Percentiles rank a stretch among this genome's conserved stretches.
phyloP scores from a whole-genome alignment of 331 rosid genomes.

The Acacia concinna region DNA sequence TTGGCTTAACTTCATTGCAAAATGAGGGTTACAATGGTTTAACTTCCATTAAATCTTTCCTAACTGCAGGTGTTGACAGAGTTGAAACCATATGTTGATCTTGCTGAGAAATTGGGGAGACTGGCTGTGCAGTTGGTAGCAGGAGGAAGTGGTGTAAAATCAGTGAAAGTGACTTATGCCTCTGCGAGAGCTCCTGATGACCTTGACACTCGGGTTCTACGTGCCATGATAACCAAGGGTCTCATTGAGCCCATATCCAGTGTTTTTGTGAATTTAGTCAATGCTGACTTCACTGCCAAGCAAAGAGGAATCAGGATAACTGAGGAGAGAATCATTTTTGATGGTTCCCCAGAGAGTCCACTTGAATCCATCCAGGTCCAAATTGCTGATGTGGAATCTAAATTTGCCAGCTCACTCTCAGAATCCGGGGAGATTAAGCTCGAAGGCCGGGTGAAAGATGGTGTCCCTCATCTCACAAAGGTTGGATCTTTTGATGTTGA shows the following conservation, averaged over 20 bases:
- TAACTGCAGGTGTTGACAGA: slow-evolving; percentile 65
- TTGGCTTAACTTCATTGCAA: neutral
- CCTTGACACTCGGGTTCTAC: slow-evolving; percentile 94
- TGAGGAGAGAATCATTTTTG: slow-evolving; percentile 75
- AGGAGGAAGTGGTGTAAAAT: slow-evolving; percentile 96
- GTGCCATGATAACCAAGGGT: slow-evolving; percentile 99
- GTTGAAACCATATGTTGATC: slow-evolving; percentile 73
- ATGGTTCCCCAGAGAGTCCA: slow-evolving; percentile 91
- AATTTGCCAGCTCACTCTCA: slow-evolving; percentile 87
- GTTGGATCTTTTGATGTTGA: slow-evolving; percentile 97
- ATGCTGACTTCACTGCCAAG: slow-evolving; percentile 97
- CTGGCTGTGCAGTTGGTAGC: slow-evolving; percentile 90
- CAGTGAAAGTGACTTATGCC: slow-evolving; percentile 82
- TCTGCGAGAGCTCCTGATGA: slow-evolving; percentile 95
- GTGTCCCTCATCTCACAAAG: slow-evolving; percentile 84
- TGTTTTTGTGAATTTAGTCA: slow-evolving; percentile 90
- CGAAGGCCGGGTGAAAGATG: slow-evolving; percentile 92
- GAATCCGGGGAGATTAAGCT: slow-evolving; percentile 84
- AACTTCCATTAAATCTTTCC: neutral
- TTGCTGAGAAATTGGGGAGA: slow-evolving; percentile 84
- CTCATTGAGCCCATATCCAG: slow-evolving; percentile 93
- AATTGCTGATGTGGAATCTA: slow-evolving; percentile 93
- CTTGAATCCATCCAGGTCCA: slow-evolving; percentile 82
- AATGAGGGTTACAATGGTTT: neutral
- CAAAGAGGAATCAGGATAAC: slow-evolving; percentile 90